Evolutionary conservation across 805 yeast genomes (phyloP).

Genomic region (Torulaspora delbrueckii): DNA sequence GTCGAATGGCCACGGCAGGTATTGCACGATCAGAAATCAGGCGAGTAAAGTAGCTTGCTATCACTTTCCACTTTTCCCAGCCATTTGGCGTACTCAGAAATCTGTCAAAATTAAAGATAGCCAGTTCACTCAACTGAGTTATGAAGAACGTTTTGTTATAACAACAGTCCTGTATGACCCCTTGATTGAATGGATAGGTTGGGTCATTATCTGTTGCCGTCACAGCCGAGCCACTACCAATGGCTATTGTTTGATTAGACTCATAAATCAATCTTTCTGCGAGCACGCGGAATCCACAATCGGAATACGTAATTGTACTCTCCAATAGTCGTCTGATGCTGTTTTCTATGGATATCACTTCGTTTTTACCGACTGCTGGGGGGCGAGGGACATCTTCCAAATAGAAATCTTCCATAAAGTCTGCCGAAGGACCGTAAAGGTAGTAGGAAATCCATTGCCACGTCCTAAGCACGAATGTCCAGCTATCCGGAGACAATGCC

Average conservation of each 20-base stretch:
- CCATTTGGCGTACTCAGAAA: constrained; percentile 37
- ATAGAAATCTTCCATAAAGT: constrained; percentile 33
- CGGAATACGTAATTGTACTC: constrained; percentile 53
- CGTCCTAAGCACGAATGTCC: constrained; percentile 60
- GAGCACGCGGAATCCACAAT: constrained; percentile 46
- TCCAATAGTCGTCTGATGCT: constrained; percentile 60
- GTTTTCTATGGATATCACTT: constrained; percentile 47
- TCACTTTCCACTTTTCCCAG: constrained; percentile 43
- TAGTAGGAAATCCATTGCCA: constrained; percentile 77
- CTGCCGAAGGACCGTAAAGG: constrained; percentile 54
- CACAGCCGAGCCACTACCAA: background rate
- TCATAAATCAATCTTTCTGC: constrained; percentile 44
- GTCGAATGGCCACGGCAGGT: constrained; percentile 41
- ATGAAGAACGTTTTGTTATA: constrained; percentile 55
- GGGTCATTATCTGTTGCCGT: background rate
- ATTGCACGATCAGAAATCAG: constrained; percentile 43
- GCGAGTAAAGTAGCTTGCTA: constrained; percentile 44
- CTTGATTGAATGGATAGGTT: background rate
- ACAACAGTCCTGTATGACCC: constrained; percentile 37
- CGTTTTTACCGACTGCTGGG: constrained; percentile 42
- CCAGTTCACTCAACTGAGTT: constrained; percentile 48
- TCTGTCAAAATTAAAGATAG: constrained; percentile 48
- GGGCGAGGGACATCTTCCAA: constrained; percentile 41
- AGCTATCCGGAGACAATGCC: constrained; percentile 51
- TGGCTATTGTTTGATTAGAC: constrained; percentile 30